These are phyloP conservation scores for Aspergillus phoenicis DNA, from an alignment of 2,329 filamentous ascomycete species.

Conservation along the genomic window DNA sequence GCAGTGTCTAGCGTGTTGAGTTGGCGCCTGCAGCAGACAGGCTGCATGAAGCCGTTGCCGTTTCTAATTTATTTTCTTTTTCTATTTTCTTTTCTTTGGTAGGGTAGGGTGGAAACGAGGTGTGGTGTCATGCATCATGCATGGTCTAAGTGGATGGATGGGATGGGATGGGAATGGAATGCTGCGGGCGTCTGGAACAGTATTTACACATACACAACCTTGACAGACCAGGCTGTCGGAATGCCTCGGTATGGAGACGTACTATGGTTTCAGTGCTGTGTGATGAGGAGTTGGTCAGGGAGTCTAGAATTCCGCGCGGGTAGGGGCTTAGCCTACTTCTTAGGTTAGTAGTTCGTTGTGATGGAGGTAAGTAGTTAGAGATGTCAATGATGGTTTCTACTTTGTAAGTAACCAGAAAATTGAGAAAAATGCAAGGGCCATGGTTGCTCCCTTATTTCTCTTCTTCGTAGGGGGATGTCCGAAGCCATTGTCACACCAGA, in stretches of 20 bases:
- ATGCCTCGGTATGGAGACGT: not conserved
- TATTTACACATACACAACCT: not conserved
- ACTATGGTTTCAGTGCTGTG: not conserved
- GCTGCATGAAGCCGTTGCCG: conserved; percentile 22
- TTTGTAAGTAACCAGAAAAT: too few species aligned
- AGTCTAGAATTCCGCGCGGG: not conserved
- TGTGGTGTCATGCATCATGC: conserved; percentile 24
- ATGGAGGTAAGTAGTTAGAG: too few species aligned
- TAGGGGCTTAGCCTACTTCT: not conserved
- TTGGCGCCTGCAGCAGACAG: conserved; percentile 2
- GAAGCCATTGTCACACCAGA: too few species aligned
- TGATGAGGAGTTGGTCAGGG: not conserved
- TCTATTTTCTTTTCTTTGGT: not conserved
- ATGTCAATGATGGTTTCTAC: too few species aligned
- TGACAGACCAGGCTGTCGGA: not conserved
- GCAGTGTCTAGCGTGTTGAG: not conserved
- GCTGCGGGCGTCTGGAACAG: not conserved
- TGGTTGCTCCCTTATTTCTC: too few species aligned
- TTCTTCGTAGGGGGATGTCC: too few species aligned
- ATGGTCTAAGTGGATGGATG: conserved; percentile 13
- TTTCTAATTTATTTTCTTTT: conserved; percentile 1
- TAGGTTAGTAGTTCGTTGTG: too few species aligned
- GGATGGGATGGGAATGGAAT: not conserved
- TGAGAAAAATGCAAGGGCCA: too few species aligned
- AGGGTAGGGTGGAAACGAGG: not conserved